These are phyloP conservation scores for Wickerhamomyces pijperi DNA, from an alignment of 805 yeast genomes.

Conservation along the genomic window DNA sequence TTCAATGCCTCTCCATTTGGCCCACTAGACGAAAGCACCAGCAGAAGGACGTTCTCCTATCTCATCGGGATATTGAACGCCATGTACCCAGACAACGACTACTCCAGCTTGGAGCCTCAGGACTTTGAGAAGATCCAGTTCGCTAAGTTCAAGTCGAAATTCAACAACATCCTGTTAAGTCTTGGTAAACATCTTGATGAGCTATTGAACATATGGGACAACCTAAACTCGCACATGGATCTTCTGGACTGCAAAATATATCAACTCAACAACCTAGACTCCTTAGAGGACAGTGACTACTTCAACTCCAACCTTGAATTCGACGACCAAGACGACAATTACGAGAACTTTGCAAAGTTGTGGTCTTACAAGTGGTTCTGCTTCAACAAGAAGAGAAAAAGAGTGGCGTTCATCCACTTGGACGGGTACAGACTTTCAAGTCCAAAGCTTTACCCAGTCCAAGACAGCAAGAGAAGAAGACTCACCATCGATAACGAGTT, in stretches of 20 bases:
- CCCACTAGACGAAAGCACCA: slow-evolving; percentile 74
- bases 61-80: slow-evolving; percentile 84
- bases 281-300: slow-evolving; percentile 23
- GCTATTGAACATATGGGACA: slow-evolving; percentile 69
- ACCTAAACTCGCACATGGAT: slow-evolving; percentile 73
- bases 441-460: slow-evolving; percentile 24
- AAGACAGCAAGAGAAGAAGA: slow-evolving; percentile 15
- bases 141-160: slow-evolving; percentile 35
- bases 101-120: slow-evolving; percentile 72
- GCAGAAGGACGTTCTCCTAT: slow-evolving; percentile 83
- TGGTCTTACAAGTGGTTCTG: slow-evolving; percentile 74
- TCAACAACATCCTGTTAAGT: slow-evolving; percentile 68
- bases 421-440: slow-evolving; percentile 36
- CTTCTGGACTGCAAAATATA: slow-evolving; percentile 43
- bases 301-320: background rate
- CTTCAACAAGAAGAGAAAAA: slow-evolving; percentile 80
- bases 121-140: background rate
- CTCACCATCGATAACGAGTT: slow-evolving; percentile 26
- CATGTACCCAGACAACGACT: slow-evolving; percentile 94
- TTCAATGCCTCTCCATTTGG: slow-evolving; percentile 63
- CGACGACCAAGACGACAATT: slow-evolving; percentile 18
- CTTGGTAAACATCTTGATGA: slow-evolving; percentile 46
- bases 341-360: slow-evolving; percentile 16
- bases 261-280: slow-evolving; percentile 39
- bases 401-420: slow-evolving; percentile 80